Percentiles rank a stretch among this genome's conserved stretches.
These are phyloP conservation scores for Saccharomyces hybrid DNA, from an alignment of 1,139 yeast species.

Conservation along the genomic window DNA sequence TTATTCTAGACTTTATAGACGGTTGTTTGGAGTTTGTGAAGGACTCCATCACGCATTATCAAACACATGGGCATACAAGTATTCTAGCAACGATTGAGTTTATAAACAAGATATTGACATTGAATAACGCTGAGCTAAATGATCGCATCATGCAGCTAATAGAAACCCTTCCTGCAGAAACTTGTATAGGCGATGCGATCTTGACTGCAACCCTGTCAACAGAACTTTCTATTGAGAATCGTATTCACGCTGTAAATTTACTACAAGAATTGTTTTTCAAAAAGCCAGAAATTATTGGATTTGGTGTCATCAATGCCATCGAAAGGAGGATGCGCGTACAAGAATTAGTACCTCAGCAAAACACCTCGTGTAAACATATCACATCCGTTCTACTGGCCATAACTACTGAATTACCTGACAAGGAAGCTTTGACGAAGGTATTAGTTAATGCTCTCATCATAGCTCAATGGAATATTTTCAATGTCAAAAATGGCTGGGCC, in stretches of 20 bases:
- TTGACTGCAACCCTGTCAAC: conserved; percentile 20
- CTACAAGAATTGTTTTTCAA: conserved; percentile 15
- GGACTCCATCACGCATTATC: conserved; percentile 15
- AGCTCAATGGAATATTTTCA: conserved; percentile 44
- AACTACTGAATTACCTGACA: conserved; percentile 35
- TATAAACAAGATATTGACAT: conserved; percentile 11
- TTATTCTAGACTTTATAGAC: conserved; percentile 30
- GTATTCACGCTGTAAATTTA: conserved; percentile 18
- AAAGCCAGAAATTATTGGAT: conserved; percentile 22
- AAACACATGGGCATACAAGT: conserved; percentile 13
- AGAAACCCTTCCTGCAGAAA: conserved; percentile 12
- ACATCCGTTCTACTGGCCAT: conserved; percentile 42
- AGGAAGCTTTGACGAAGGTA: conserved; percentile 35
- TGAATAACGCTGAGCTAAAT: conserved; percentile 6
- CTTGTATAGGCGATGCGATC: conserved; percentile 19
- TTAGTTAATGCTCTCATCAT: conserved; percentile 44
- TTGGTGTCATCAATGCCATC: conserved; percentile 18
- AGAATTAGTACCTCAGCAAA: conserved; percentile 9
- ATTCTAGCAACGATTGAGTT: conserved; percentile 22
- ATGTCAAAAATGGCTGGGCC: conserved; percentile 65
- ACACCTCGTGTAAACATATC: conserved; percentile 24
- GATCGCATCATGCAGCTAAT: conserved; percentile 10
- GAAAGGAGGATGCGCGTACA: conserved; percentile 15
- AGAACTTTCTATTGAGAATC: conserved; percentile 12
- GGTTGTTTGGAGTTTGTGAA: conserved; percentile 16